Evolutionary conservation across 2,329 filamentous ascomycete species (phyloP), one percentile per base, ranked within the genome.

Genomic region (Scedosporium boydii): DNA sequence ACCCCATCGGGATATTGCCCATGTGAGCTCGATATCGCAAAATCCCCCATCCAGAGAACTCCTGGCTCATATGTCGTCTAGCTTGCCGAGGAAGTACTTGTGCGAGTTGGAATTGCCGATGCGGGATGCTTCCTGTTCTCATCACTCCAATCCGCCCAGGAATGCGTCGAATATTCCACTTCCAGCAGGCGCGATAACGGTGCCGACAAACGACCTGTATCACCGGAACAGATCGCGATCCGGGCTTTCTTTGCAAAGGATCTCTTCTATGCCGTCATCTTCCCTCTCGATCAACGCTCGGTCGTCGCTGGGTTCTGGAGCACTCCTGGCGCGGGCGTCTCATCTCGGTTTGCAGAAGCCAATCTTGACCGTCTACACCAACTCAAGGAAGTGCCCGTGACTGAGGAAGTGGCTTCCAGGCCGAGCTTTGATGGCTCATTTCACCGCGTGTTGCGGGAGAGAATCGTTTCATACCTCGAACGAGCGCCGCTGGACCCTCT

Each of bases 281-380:
- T 55, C 51, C 51, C 51, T 21, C 51, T 55, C n/a, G 12, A 55
- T 21, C 26, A 55, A 12, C 16, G 26, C 18, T 23, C 51, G 16
- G 75, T 71, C 21, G 69, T 78, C 29, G 69, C 76, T 21, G 74
- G 73, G 3, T 74, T 75, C 51, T 83, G 81, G 81, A 73, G 74
- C 62, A 75, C 76, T 42, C 71, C 75, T 2, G 81, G 81, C 0
- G 67, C 75, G 0, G 80, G 79, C 1, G 69, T 82, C 18, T 78
- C 76, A 12, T 74, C 78, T 29, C 73, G 81, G 0, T 68, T 78
- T 0, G 76, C 78, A 0, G 78, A 80, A 66, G 63, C 72, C 18
- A 69, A 81, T 7, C 69, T 82, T 4, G 67, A 70, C 0, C 67
- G 73, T 0, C 64, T 77, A 2, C 72, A 76, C 14, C 65, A 64